Evolutionary conservation across 2,329 filamentous ascomycete species (phyloP), one percentile per base, ranked within the genome.

Genomic region (Phyllosticta paracitricarpa): DNA sequence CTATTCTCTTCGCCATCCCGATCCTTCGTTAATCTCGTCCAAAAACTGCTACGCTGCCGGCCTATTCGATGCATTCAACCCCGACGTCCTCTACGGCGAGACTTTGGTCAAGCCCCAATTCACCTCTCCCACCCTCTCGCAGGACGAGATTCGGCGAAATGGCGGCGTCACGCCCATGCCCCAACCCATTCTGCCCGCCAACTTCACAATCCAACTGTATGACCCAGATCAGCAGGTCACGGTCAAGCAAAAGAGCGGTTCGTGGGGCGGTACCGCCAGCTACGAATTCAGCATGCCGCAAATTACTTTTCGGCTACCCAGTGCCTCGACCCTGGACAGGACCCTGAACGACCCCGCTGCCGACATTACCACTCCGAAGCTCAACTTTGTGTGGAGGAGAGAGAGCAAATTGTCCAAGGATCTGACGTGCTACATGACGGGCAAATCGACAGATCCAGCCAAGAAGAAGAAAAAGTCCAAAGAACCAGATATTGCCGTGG

Each of bases 221-320:
- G 94, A 96, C 71, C 94, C 94, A 0, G 93, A 97, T 72, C 91
- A 94, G 73, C 82, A 88, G 67, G 79, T 97, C 22, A 68, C 79
- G 0, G 82, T 97, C 40, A 85, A 82, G 67, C 83, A 86, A 68
- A 84, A 88, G 66, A 82, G 86, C 51, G 87, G 89, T 35, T 86
- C 87, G 63, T 96, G 91, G 88, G 91, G 88, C 64, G 87, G 85
- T 63, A 86, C 85, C 14, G 85, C 91, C 58, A 84, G 84, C 59
- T 99, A 93, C 87, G 90, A 94, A 65, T 97, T 99, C 74, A 89
- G 93, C 73, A 86, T 99, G 75, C 94, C 94, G 0, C 85, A 92
- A 70, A 86, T 86, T 63, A 89, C 87, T 26, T 99, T 99, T 72
- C 84, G 88, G 30, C 79, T 86, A 60, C 94, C 94, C 0, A 95